Evolutionary conservation across 345 rosid genomes (phyloP), one percentile per base, ranked within the genome.

Genomic region (Hirschfeldia incana): DNA sequence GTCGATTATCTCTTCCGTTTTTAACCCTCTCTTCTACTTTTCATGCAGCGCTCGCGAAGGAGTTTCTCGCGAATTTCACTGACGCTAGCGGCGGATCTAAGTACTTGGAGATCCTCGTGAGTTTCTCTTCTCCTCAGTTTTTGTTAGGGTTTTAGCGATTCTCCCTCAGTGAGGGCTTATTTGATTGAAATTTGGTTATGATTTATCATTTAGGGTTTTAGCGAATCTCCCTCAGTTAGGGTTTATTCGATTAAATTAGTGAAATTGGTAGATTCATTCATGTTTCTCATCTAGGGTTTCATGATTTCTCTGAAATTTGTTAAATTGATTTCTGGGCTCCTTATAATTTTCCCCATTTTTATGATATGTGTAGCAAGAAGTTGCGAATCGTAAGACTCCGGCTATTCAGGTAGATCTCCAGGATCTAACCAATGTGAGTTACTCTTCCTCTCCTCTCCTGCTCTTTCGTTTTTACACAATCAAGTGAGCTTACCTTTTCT

Each of bases 81-180:
- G 91, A 90, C 32, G 88, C 90, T 6, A 83, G 79, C 83, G 98
- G 88, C 49, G 85, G 88, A 70, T 81, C 94, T 70, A 95, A 93
- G 83, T 95, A 95, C 86, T 78, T 84, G 83, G 87, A 88, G 78
- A 85, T 93, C 69, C 92, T 95, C 51, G 99, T 95, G 75, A 88
- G 97, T 85, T 78, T 70, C 70, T 28, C 66, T n/a, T 42, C 49
- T 44, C 51, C 51, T 46, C 53, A 2, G 1, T 34, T 12, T 46
- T 4, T 1, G 16, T 46, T 46, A 46, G 64, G 70, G 80, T 71
- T 72, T 76, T 26, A 3, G 27, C 62, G 42, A 75, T 65, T 70
- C 42, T 74, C 67, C 29, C 8, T 33, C 30, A 26, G 0, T 65
- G 70, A 70, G 76, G 70, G 80, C 17, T 76, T 55, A 57, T 9